Base-by-base conservation (phyloP, 352 stramenopile genomes). In the Globisporangium abappressorium region DNA sequence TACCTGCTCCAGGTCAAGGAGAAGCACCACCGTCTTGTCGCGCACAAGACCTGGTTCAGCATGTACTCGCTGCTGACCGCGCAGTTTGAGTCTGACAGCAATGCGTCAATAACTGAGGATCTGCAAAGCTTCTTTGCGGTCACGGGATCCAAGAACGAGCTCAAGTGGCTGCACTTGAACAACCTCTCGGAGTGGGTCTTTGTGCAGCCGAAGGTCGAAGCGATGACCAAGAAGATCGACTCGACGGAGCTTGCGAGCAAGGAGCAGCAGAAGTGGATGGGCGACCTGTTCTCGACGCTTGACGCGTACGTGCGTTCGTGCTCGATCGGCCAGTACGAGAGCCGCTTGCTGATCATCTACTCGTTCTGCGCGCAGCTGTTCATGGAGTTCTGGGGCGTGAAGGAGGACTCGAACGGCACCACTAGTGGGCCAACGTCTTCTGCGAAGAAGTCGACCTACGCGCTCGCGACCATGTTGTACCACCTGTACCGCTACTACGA, bases 401-500 rank as follows among this genome's bases (percentile, higher is more conserved):
- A 28, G 47, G 9, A n/a, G 2, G 38, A 26, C 62, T 26, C 47
- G n/a, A 22, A 34, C 2, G 20, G 11, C 20, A 28, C 12, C 14
- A 24, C 33, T 47, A 12, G 26, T 34, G 46, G 20, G 7, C n/a
- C 60, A n/a, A 33, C 20, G 9, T 20, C 34, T 22, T 57, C 47
- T 9, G 47, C 34, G 5, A 68, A 65, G 67, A 60, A 65, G 15
- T 64, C 74, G 14, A 82, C 75, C 41, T 84, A 88, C 53, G 77
- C 81, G 36, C 68, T 98, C 28, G 92, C 81, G 7, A 96, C 93
- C 61, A 87, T 98, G 69, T 68, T 99, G 59, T 94, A 93, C 70
- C 90, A 97, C 69, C 77, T 99, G 60, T 97, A 94, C 67, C 81
- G 92, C 30, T 99, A 99, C 77, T 99, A 99, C 72, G 80, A 75